Conservation (phyloP, 148 eudicot genomes). For the Fallopia convolvulus region DNA sequence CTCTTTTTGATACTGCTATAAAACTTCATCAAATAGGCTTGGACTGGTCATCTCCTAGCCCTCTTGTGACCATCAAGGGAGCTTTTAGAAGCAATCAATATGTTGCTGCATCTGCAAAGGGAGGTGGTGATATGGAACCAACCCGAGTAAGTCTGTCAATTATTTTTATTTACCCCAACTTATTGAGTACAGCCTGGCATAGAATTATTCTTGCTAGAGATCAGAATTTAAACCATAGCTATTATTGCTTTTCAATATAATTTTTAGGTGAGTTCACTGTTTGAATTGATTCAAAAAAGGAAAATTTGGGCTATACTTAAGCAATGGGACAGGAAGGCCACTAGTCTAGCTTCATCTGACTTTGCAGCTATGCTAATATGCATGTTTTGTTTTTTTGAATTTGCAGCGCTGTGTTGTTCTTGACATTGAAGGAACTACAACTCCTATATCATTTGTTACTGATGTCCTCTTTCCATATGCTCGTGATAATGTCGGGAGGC, state of each 20-base stretch:
- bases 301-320: not conserved
- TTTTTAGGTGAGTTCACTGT: not conserved
- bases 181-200: not conserved
- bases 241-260: not conserved
- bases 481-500: constrained; percentile 74
- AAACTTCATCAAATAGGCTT: constrained; percentile 81
- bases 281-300: not conserved
- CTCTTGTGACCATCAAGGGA: constrained; percentile 31
- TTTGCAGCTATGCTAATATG: constrained; percentile 8
- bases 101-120: constrained; percentile 17
- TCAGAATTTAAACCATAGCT: not conserved
- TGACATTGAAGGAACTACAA: constrained; percentile 98
- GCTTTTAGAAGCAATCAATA: constrained; percentile 21
- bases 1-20: constrained; percentile 89
- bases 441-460: constrained; percentile 93
- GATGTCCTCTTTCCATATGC: constrained; percentile 97
- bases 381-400: constrained; percentile 3
- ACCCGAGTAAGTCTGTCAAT: constrained; percentile 26
- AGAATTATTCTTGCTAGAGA: not conserved
- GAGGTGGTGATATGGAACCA: constrained; percentile 23
- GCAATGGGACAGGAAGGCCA: not conserved
- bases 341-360: not conserved
- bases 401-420: constrained; percentile 88
- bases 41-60: constrained; percentile 80
- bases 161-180: not conserved